These are phyloP conservation scores for Fusarium solani-melongenae DNA, from an alignment of 2,329 filamentous ascomycete genomes.

Conservation along the genomic window DNA sequence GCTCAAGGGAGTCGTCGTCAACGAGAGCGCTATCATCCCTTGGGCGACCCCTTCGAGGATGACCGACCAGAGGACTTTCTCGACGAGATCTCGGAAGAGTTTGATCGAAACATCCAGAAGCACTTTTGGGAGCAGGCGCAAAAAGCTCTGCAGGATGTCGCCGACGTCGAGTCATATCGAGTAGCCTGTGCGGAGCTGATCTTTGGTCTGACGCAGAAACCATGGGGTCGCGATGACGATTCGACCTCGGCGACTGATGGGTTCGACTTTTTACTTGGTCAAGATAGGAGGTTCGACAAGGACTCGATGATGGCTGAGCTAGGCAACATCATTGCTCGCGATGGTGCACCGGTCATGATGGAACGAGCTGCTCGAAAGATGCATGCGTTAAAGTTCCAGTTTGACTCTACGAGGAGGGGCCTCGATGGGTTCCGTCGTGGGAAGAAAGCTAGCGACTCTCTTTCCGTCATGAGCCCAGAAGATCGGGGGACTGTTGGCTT, in stretches of 20 bases:
- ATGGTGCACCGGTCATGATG: conserved; percentile 36
- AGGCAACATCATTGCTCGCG: conserved; percentile 34
- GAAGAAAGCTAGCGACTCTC: not conserved
- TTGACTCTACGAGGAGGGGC: conserved; percentile 30
- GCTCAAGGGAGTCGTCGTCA: conserved; percentile 43
- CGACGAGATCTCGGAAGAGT: conserved; percentile 45
- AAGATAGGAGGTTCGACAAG: conserved; percentile 16
- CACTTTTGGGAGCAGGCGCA: conserved; percentile 52
- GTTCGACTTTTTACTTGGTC: not conserved
- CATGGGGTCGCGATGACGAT: conserved; percentile 34
- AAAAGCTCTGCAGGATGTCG: conserved; percentile 47
- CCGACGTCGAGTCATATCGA: conserved; percentile 51
- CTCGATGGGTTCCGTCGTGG: conserved; percentile 7
- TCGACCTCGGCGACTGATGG: not conserved
- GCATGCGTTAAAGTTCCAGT: conserved; percentile 42
- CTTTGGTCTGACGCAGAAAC: conserved; percentile 51
- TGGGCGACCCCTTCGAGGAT: not conserved
- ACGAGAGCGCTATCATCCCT: conserved; percentile 24
- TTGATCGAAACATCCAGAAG: conserved; percentile 50
- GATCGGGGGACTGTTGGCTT: conserved; percentile 60
- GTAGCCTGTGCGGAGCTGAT: conserved; percentile 53
- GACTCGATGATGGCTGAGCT: conserved; percentile 24
- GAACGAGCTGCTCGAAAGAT: conserved; percentile 41
- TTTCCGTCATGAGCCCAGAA: conserved; percentile 16
- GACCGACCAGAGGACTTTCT: conserved; percentile 30